A percentile compares a stretch with the other conserved stretches of the same genome.
These are phyloP conservation scores for Penicillium sclerotigenum DNA, from an alignment of 2,329 filamentous ascomycete species.

Conservation along the genomic window DNA sequence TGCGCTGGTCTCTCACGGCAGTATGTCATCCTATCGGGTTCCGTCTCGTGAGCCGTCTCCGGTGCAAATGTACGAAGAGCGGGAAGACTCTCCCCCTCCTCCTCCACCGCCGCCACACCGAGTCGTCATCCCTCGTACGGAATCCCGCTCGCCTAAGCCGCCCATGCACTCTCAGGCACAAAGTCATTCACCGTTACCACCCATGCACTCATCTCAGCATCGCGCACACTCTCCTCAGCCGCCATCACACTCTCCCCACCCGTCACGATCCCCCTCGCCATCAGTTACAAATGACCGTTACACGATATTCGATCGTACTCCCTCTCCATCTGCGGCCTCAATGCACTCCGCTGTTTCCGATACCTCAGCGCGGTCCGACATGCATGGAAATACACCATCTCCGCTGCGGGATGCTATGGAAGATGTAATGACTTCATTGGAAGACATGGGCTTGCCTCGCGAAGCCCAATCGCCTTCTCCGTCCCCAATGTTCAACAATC, in stretches of 20 bases:
- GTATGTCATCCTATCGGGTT: neutral
- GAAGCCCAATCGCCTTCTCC: slow-evolving; percentile 48
- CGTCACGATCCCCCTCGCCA: slow-evolving; percentile 31
- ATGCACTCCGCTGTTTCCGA: slow-evolving; percentile 18
- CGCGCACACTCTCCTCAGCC: slow-evolving; percentile 16
- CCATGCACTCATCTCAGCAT: slow-evolving; percentile 9
- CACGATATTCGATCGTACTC: slow-evolving; percentile 41
- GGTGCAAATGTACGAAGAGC: slow-evolving; percentile 41
- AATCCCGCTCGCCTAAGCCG: slow-evolving; percentile 17
- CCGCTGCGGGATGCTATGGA: slow-evolving; percentile 95
- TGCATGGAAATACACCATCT: slow-evolving; percentile 75
- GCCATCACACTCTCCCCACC: slow-evolving; percentile 9
- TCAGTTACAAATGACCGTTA: slow-evolving; percentile 44
- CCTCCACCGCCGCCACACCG: slow-evolving; percentile 80
- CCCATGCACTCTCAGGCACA: slow-evolving; percentile 13
- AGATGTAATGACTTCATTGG: slow-evolving; percentile 91
- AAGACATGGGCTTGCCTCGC: slow-evolving; percentile 71
- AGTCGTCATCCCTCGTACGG: slow-evolving; percentile 49
- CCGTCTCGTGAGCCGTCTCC: slow-evolving; percentile 27
- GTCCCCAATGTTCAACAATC: slow-evolving; percentile 55
- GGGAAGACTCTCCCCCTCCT: slow-evolving; percentile 73
- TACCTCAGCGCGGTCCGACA: slow-evolving; percentile 52
- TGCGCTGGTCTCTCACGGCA: slow-evolving; percentile 5
- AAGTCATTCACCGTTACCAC: slow-evolving; percentile 15
- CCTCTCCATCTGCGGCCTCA: slow-evolving; percentile 45